Evolutionary conservation across 2,329 filamentous ascomycete species (phyloP).

Genomic region (Fusarium ramigenum): DNA sequence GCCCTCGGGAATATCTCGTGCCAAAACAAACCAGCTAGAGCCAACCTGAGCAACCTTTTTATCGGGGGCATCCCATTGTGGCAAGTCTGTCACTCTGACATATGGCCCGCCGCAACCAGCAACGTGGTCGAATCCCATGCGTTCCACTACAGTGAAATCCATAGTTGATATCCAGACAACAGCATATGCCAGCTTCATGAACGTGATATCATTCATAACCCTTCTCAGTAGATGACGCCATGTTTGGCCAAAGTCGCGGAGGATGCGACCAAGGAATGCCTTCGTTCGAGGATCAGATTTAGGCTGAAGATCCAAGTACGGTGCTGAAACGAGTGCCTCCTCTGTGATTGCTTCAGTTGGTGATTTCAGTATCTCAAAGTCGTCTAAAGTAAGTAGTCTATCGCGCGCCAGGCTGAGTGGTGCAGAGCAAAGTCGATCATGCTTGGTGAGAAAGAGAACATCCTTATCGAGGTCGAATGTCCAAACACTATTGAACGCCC

Average conservation of each 20-base stretch:
- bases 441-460: background rate
- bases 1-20: slow-evolving; percentile 13
- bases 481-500: background rate
- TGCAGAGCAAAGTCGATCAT: background rate
- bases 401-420: slow-evolving; percentile 15
- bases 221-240: slow-evolving; percentile 38
- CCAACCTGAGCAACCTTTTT: background rate
- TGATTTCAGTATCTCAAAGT: slow-evolving; percentile 5
- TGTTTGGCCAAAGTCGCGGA: slow-evolving; percentile 27
- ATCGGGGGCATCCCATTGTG: slow-evolving; percentile 25
- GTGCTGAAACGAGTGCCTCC: background rate
- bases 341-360: background rate
- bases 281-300: background rate
- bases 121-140: slow-evolving; percentile 17
- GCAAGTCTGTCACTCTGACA: slow-evolving; percentile 18
- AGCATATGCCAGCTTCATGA: slow-evolving; percentile 30
- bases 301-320: slow-evolving; percentile 27
- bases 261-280: slow-evolving; percentile 19
- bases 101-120: background rate
- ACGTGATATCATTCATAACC: slow-evolving; percentile 23
- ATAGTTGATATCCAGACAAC: slow-evolving; percentile 15
- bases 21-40: slow-evolving; percentile 17
- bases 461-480: background rate
- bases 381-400: slow-evolving; percentile 19
- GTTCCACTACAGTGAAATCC: background rate